phyloP scores from a whole-genome alignment of 257 asterid species.

The Scutellaria baicalensis region DNA sequence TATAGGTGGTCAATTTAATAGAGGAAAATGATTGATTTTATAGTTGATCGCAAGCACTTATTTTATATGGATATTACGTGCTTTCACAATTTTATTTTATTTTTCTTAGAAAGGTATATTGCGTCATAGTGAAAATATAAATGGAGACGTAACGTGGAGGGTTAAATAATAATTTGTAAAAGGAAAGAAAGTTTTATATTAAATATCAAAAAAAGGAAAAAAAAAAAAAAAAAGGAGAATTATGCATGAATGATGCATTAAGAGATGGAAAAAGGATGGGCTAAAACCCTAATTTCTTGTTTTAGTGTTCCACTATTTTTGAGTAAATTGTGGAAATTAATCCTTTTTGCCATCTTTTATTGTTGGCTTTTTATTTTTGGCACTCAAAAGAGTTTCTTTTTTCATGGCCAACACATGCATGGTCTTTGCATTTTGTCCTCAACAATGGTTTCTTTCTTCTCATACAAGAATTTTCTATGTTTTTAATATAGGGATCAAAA shows the following conservation, averaged over 20 bases:
- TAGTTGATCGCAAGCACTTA: too few species aligned
- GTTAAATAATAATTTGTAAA: too few species aligned
- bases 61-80: too few species aligned
- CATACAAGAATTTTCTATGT: background rate
- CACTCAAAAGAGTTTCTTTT: background rate
- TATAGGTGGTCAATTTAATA: too few species aligned
- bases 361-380: background rate
- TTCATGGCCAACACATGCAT: background rate
- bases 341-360: constrained; percentile 7
- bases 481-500: too few species aligned
- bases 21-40: too few species aligned
- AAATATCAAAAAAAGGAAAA: background rate
- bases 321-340: constrained; percentile 14
- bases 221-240: background rate
- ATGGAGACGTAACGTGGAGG: too few species aligned
- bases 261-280: background rate
- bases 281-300: background rate
- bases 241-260: background rate
- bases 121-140: background rate
- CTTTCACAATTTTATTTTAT: too few species aligned
- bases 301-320: background rate
- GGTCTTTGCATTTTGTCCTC: background rate
- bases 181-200: background rate
- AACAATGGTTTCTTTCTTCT: background rate
- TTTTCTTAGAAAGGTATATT: background rate